A percentile compares a stretch with the other conserved stretches of the same genome.
Evolutionary conservation across 768 basidiomycete genomes (phyloP).

Genomic region (Terana coerulea): DNA sequence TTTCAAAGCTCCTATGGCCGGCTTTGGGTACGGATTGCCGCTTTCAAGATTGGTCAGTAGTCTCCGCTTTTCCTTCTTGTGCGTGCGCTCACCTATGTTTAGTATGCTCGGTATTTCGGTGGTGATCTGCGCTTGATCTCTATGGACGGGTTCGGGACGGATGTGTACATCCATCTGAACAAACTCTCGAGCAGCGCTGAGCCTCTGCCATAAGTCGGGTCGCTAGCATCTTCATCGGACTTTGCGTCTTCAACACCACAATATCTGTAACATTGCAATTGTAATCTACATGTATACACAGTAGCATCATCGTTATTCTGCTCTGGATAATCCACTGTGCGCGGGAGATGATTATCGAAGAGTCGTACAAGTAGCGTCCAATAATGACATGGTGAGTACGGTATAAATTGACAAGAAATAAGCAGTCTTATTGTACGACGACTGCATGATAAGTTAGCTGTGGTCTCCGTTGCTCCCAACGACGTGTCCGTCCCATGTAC

Average conservation of each 20-base stretch:
- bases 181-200: conserved; percentile 79
- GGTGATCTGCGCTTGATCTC: conserved; percentile 91
- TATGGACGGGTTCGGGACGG: conserved; percentile 98
- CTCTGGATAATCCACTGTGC: not conserved
- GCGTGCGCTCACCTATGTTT: conserved; percentile 7
- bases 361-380: too few species aligned
- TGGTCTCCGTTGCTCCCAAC: not conserved
- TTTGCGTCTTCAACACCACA: not conserved
- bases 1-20: conserved; percentile 98
- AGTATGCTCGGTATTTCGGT: conserved; percentile 96
- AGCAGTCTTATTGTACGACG: too few species aligned
- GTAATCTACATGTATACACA: conserved; percentile 15
- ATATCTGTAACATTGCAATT: conserved; percentile 7
- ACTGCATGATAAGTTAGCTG: too few species aligned
- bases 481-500: conserved; percentile 12
- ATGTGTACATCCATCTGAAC: conserved; percentile 91
- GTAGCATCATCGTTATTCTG: conserved; percentile 1
- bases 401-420: conserved; percentile 2
- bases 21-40: conserved; percentile 92
- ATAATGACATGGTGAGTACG: too few species aligned
- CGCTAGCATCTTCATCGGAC: not conserved
- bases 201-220: conserved; percentile 51
- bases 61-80: not conserved
- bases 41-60: conserved; percentile 79
- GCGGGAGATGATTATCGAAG: too few species aligned